Percentiles rank a stretch among this genome's conserved stretches.
phyloP scores from a whole-genome alignment of 2,329 filamentous ascomycete species.

The Rasamsonia emersonii region DNA sequence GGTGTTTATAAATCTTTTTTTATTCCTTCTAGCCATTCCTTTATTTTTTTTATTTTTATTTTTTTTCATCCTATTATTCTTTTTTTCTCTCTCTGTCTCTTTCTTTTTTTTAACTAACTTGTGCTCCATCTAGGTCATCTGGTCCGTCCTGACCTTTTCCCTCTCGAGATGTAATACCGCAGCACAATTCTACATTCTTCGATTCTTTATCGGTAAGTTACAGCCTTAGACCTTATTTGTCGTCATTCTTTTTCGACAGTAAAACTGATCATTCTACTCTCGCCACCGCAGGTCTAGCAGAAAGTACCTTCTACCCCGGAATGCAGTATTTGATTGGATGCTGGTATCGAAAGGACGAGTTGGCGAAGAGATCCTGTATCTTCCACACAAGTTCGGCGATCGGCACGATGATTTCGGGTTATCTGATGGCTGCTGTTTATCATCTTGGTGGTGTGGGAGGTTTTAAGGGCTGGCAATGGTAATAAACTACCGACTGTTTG shows the following conservation, averaged over 20 bases:
- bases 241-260: too few species aligned
- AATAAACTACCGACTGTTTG: slow-evolving; percentile 1
- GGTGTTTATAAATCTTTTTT: not conserved
- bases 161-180: slow-evolving; percentile 33
- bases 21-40: slow-evolving; percentile 4
- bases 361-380: slow-evolving; percentile 45
- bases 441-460: slow-evolving; percentile 40
- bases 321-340: slow-evolving; percentile 46
- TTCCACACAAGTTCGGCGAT: slow-evolving; percentile 43
- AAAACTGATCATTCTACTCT: too few species aligned
- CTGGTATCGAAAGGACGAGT: slow-evolving; percentile 44
- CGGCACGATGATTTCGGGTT: slow-evolving; percentile 39
- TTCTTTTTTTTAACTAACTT: slow-evolving; percentile 4
- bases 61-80: too few species aligned
- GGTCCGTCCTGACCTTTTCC: slow-evolving; percentile 42
- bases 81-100: slow-evolving; percentile 13
- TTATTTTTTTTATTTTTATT: too few species aligned
- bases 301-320: slow-evolving; percentile 43
- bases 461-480: slow-evolving; percentile 47
- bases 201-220: slow-evolving; percentile 41
- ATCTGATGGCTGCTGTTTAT: slow-evolving; percentile 48
- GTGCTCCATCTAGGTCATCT: slow-evolving; percentile 27
- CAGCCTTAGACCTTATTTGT: too few species aligned
- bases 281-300: slow-evolving; percentile 9
- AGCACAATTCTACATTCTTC: slow-evolving; percentile 38